Percentiles rank a stretch among this genome's conserved stretches.
Conservation (phyloP, 148 eudicot species). For the Heliamphora exappendiculata region DNA sequence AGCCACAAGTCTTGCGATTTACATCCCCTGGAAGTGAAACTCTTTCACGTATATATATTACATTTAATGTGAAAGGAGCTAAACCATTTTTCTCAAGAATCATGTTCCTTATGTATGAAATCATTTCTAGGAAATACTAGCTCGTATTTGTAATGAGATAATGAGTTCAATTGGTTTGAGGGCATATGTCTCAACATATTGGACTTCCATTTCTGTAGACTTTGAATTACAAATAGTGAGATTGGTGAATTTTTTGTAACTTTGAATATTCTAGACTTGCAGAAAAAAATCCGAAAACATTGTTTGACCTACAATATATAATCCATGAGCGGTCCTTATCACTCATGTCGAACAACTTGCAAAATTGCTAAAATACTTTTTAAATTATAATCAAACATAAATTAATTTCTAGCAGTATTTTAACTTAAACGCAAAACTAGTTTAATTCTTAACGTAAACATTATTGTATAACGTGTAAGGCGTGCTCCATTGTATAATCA, state of each 20-base stretch:
- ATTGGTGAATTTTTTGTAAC: neutral
- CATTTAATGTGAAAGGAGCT: no score
- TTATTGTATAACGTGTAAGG: neutral
- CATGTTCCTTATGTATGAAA: no score
- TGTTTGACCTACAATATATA: neutral
- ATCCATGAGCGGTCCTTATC: neutral
- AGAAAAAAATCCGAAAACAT: neutral
- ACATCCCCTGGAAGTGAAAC: no score
- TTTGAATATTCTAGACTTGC: neutral
- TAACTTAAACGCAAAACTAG: neutral
- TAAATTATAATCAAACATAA: neutral
- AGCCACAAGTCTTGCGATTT: no score
- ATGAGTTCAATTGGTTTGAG: no score
- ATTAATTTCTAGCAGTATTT: neutral
- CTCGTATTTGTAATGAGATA: no score
- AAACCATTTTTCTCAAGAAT: no score
- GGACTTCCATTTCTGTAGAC: no score
- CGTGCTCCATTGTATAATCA: neutral
- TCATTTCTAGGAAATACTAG: no score
- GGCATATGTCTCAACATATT: no score
- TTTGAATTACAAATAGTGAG: neutral
- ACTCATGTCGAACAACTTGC: neutral
- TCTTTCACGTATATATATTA: no score
- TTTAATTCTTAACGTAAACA: neutral
- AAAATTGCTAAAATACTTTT: neutral